phyloP scores from a whole-genome alignment of 768 basidiomycete species.

The Boletus rubroflammeus region DNA sequence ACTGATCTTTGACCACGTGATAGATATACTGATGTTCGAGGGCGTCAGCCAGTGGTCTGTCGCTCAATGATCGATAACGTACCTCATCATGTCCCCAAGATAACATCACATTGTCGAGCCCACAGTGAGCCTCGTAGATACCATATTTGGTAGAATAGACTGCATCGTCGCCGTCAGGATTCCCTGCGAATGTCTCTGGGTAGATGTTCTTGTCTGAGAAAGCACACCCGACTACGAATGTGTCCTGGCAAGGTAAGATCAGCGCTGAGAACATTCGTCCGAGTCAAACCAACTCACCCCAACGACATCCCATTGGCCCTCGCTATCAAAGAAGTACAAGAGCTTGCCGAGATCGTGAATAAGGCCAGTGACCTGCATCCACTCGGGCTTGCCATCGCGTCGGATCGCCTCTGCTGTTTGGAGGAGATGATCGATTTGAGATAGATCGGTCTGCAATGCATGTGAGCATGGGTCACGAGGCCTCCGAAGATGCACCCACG shows the following conservation, averaged over 20 bases:
- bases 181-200: slow-evolving; percentile 70
- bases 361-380: slow-evolving; percentile 89
- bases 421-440: slow-evolving; percentile 87
- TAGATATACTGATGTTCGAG: slow-evolving; percentile 63
- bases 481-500: slow-evolving; percentile 33
- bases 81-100: slow-evolving; percentile 93
- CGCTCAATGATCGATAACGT: slow-evolving; percentile 21
- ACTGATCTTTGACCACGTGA: slow-evolving; percentile 79
- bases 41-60: slow-evolving; percentile 2
- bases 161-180: slow-evolving; percentile 63
- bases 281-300: slow-evolving; percentile 48
- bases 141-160: slow-evolving; percentile 71
- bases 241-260: slow-evolving; percentile 42
- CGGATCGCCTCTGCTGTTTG: slow-evolving; percentile 92
- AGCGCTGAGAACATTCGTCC: not conserved
- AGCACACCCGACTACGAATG: slow-evolving; percentile 80
- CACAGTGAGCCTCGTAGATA: slow-evolving; percentile 75
- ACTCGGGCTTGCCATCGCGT: slow-evolving; percentile 81
- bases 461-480: slow-evolving; percentile 8
- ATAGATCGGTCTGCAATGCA: slow-evolving; percentile 54
- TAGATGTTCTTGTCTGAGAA: slow-evolving; percentile 84
- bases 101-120: slow-evolving; percentile 83
- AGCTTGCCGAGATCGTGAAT: slow-evolving; percentile 91
- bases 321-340: slow-evolving; percentile 74
- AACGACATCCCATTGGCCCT: slow-evolving; percentile 95